phyloP scores from a whole-genome alignment of 169 alveolate species.

The Plasmodium vinckei region DNA sequence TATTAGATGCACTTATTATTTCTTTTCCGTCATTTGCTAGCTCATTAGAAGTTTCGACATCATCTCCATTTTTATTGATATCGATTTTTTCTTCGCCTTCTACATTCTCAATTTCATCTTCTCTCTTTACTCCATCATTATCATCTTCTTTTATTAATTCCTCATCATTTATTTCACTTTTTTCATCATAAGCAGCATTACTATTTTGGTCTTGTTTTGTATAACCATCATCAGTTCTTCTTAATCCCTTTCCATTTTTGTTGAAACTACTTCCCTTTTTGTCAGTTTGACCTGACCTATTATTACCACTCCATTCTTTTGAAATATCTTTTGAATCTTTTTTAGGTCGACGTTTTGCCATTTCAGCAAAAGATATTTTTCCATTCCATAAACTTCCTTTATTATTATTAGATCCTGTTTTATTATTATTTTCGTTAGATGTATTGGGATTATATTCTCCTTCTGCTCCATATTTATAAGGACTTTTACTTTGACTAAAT shows the following conservation, averaged over 20 bases:
- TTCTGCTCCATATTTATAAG: not conserved
- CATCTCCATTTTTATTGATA: constrained; percentile 20
- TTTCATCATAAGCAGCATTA: not conserved
- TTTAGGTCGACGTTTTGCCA: constrained; percentile 68
- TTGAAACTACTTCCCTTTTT: not conserved
- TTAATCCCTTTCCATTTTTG: not conserved
- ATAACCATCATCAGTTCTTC: not conserved
- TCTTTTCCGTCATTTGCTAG: not conserved
- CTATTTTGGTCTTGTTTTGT: constrained; percentile 10
- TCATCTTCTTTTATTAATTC: not conserved
- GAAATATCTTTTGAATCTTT: constrained; percentile 14
- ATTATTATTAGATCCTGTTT: not conserved
- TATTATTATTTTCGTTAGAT: not conserved
- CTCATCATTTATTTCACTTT: not conserved
- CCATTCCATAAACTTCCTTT: constrained; percentile 57
- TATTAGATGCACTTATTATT: not conserved
- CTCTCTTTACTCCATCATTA: not conserved
- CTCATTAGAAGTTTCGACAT: constrained; percentile 3
- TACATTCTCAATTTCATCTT: constrained; percentile 6
- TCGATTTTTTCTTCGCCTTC: constrained; percentile 1
- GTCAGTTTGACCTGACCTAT: not conserved
- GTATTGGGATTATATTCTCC: not conserved
- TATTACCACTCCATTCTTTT: not conserved
- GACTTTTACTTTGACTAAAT: not conserved
- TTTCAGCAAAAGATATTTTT: constrained; percentile 72